Evolutionary conservation across 208 protist species (phyloP).

Genomic region (Trypanosoma avium): DNA sequence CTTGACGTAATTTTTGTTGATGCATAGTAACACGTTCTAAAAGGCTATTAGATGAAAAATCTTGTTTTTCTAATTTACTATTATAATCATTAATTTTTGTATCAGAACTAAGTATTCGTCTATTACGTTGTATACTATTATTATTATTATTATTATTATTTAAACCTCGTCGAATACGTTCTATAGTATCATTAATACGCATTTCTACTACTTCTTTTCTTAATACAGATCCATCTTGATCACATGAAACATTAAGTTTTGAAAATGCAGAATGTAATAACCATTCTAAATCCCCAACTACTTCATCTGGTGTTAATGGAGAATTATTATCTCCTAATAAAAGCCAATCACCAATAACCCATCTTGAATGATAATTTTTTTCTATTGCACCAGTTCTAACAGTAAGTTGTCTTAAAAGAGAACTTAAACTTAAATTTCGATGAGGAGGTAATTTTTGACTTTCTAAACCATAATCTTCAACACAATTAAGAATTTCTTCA

Average conservation of each 20-base stretch:
- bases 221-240: constrained; percentile 40
- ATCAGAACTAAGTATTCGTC: too few relatives aligned
- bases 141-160: not conserved
- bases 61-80: not conserved
- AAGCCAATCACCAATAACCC: constrained; percentile 85
- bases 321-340: constrained; percentile 36
- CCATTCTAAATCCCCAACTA: constrained; percentile 74
- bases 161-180: constrained; percentile 51
- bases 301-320: constrained; percentile 17
- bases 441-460: constrained; percentile 54
- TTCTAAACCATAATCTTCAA: constrained; percentile 61
- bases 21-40: constrained; percentile 22
- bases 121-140: too few relatives aligned
- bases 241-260: constrained; percentile 64
- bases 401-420: constrained; percentile 61
- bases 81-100: not conserved
- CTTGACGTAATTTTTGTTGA: constrained; percentile 17
- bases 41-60: not conserved
- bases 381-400: constrained; percentile 70
- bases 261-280: constrained; percentile 76
- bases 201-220: constrained; percentile 42
- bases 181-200: constrained; percentile 66
- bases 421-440: constrained; percentile 69
- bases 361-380: constrained; percentile 49
- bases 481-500: constrained; percentile 57